A percentile compares a stretch with the other conserved stretches of the same genome.
These are phyloP conservation scores for Alternaria alternata DNA, from an alignment of 2,329 filamentous ascomycete genomes.

Conservation along the genomic window DNA sequence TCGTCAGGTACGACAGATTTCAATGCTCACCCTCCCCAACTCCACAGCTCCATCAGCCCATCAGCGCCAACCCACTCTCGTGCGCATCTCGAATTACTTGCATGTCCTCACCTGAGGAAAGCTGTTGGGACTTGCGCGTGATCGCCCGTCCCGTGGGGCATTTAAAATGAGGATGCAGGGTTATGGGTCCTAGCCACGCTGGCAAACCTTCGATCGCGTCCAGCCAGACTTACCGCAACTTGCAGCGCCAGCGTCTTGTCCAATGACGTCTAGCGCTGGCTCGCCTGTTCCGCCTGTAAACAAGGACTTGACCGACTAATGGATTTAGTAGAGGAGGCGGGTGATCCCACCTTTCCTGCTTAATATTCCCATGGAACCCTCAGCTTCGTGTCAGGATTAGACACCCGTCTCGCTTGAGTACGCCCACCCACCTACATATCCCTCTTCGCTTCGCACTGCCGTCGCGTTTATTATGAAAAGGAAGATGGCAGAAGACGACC, in stretches of 20 bases:
- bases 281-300: slow-evolving; percentile 28
- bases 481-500: slow-evolving; percentile 17
- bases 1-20: slow-evolving; percentile 8
- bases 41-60: slow-evolving; percentile 17
- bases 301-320: slow-evolving; percentile 26
- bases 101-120: slow-evolving; percentile 9
- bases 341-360: slow-evolving; percentile 29
- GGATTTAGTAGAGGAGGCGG: slow-evolving; percentile 24
- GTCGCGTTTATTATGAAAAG: slow-evolving; percentile 19
- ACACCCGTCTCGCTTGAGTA: slow-evolving; percentile 21
- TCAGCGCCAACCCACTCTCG: slow-evolving; percentile 8
- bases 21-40: slow-evolving; percentile 16
- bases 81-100: slow-evolving; percentile 11
- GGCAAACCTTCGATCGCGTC: slow-evolving; percentile 20
- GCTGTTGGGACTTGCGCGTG: slow-evolving; percentile 10
- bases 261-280: slow-evolving; percentile 28
- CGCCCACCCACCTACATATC: slow-evolving; percentile 3
- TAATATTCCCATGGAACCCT: slow-evolving; percentile 29
- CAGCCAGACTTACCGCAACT: slow-evolving; percentile 23
- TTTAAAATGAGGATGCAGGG: slow-evolving; percentile 25
- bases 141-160: slow-evolving; percentile 10
- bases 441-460: slow-evolving; percentile 10
- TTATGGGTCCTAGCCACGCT: slow-evolving; percentile 26
- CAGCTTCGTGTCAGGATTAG: slow-evolving; percentile 26
- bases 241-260: slow-evolving; percentile 11